Base-by-base conservation (phyloP, 2,329 filamentous ascomycete genomes). In the Paradendryphiella salina region DNA sequence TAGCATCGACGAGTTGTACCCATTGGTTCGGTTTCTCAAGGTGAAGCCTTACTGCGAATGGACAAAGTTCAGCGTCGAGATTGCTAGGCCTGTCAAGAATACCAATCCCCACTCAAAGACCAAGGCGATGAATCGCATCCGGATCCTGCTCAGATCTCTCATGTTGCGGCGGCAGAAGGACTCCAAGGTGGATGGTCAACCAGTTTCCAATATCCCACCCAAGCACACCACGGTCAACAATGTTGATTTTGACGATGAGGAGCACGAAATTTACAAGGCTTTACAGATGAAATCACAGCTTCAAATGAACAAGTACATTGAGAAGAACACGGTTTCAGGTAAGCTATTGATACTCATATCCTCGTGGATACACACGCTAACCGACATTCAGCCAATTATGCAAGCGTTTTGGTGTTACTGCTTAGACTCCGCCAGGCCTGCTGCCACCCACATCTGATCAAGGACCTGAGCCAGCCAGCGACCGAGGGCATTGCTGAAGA, bases 111-210 rank as follows among this genome's bases (percentile, higher is more conserved):
- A 39, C 23, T 56, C 14, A 65, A 72, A 49, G 55, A 73, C 55
- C 17, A 58, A 54, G 23, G 85, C 86, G 2, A 90, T 96, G 85
- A 75, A 75, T 43, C 83, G 85, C 60, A 75, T 96, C 4, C 89
- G 90, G 51, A 84, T 84, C 5, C 73, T 96, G 4, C 81, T 96
- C 31, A 90, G 89, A 63, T 87, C 88, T 1, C 85, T 92, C 39
- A 86, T 96, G 75, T 79, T 96, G 41, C 87, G 91, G 21, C 86
- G 92, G 15, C 92, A 86, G 48, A 96, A 96, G 73, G 80, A 83
- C 28, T 90, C 90, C 0, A 76, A 82, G 56, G 86, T 96, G 46
- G 86, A 96, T 66, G 91, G 90, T 6, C 82, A 89, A 60, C 89
- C 88, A 0, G 89, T 93, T 48, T 77, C 92, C 37, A 76, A 77